phyloP scores from a whole-genome alignment of 495 filamentous ascomycete species.

The Penicillium subrubescens region DNA sequence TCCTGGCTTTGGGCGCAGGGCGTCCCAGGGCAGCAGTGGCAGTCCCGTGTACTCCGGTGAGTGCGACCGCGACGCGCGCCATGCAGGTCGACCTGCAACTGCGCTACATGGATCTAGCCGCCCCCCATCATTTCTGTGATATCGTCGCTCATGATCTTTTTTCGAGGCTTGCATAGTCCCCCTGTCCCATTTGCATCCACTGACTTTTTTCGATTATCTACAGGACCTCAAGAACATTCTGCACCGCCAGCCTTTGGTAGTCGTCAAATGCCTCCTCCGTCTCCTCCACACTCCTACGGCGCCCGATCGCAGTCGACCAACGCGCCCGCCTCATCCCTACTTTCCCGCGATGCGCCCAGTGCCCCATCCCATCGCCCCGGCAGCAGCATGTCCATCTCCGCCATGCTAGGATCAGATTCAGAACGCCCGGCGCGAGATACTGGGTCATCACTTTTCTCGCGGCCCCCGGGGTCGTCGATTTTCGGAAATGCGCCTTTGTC shows the following conservation, averaged over 20 bases:
- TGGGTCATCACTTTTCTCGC: conserved; percentile 54
- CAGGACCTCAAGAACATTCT: conserved; percentile 40
- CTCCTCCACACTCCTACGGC: conserved; percentile 57
- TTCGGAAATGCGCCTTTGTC: conserved; percentile 37
- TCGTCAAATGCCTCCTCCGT: conserved; percentile 63
- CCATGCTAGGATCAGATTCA: conserved; percentile 71
- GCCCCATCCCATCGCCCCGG: conserved; percentile 56
- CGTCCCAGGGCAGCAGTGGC: conserved; percentile 40
- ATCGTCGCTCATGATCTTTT: conserved; percentile 3
- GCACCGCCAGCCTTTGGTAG: conserved; percentile 51
- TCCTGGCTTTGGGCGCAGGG: conserved; percentile 35
- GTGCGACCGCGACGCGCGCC: conserved; percentile 22
- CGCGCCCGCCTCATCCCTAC: conserved; percentile 47
- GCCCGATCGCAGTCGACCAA: conserved; percentile 45
- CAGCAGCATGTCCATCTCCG: conserved; percentile 95
- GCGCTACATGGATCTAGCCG: conserved; percentile 15
- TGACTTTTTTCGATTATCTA: conserved; percentile 1
- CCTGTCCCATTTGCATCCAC: neutral
- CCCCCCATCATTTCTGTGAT: conserved; percentile 6
- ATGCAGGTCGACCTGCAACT: conserved; percentile 12
- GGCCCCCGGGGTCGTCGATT: conserved; percentile 52
- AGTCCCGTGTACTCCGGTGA: conserved; percentile 43
- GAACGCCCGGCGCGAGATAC: conserved; percentile 65
- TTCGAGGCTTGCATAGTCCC: neutral
- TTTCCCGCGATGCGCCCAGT: conserved; percentile 54